Evolutionary conservation across 2,329 filamentous ascomycete species (phyloP), one percentile per base, ranked within the genome.

Genomic region (Ophiobolus disseminans): DNA sequence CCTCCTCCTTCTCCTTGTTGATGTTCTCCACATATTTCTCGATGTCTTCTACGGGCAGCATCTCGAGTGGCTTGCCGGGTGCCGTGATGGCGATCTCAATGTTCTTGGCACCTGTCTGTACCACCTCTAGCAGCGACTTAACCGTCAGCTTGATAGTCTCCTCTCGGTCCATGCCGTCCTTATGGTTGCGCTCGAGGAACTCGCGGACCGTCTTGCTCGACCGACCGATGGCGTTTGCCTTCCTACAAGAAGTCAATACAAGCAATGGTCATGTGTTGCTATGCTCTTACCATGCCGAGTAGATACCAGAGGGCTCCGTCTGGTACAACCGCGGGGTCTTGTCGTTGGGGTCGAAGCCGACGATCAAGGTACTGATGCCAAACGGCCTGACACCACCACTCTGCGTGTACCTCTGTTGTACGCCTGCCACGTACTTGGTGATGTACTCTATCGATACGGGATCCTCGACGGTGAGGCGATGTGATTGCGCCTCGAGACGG

Each of bases 41-140:
- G 69, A 99, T 99, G 69, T 96, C 90, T 75, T 97, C 93, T 23
- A 93, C 88, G 2, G 91, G 90, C 63, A 99, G 83, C 86, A 96
- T 92, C 81, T 97, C 92, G 57, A 99, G 85, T 13, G 83, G 76
- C 81, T 96, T 91, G 42, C 91, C 92, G 5, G 94, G 92, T 6
- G 91, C 90, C 91, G 97, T 97, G 71, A 99, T 87, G 49, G 95
- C 94, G 69, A 99, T 97, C 80, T 99, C 94, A 69, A 99, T 99
- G 78, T 99, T 99, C 86, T 99, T 99, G 43, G 94, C 94, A 57
- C 94, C 94, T 2, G 94, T 99, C 78, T 99, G 94, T 55, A 99
- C 94, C 44, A 99, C 94, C 76, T 99, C 94, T 53, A 99, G 81
- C 58, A 99, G 84, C 30, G 94, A 99, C 82, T 99, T 99, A 81